Conservation (phyloP, 2,329 filamentous ascomycete species). For the Gremmenia infestans region DNA sequence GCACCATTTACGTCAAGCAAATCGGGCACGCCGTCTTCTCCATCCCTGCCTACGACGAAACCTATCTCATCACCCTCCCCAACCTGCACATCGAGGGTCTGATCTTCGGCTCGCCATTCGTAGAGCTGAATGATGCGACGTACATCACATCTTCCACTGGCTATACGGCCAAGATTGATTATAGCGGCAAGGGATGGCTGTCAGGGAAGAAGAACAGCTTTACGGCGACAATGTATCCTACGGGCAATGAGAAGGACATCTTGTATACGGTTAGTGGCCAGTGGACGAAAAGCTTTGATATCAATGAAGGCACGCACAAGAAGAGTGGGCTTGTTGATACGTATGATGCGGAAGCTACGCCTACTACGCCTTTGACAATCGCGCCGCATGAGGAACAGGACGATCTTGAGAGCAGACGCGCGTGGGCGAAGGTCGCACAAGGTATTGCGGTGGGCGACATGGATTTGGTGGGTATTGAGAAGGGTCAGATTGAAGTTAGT, state of each 20-base stretch:
- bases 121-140: constrained; percentile 81
- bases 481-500: constrained; percentile 83
- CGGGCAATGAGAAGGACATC: constrained; percentile 65
- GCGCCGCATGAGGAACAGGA: constrained; percentile 75
- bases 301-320: constrained; percentile 62
- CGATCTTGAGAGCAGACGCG: constrained; percentile 78
- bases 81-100: constrained; percentile 90
- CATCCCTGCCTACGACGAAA: constrained; percentile 52
- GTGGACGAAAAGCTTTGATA: constrained; percentile 80
- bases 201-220: constrained; percentile 95
- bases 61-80: constrained; percentile 87
- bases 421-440: constrained; percentile 80
- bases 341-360: constrained; percentile 54
- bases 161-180: constrained; percentile 86
- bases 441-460: constrained; percentile 80
- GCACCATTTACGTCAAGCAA: constrained; percentile 92
- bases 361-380: constrained; percentile 64
- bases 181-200: constrained; percentile 89
- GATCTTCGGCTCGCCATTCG: constrained; percentile 79
- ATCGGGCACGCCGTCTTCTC: constrained; percentile 84
- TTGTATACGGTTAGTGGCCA: constrained; percentile 82
- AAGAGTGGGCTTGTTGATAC: constrained; percentile 50
- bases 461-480: constrained; percentile 72
- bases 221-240: constrained; percentile 65
- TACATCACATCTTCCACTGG: constrained; percentile 84